These are phyloP conservation scores for Friedmanniomyces simplex DNA, from an alignment of 495 filamentous ascomycete species.

Conservation along the genomic window DNA sequence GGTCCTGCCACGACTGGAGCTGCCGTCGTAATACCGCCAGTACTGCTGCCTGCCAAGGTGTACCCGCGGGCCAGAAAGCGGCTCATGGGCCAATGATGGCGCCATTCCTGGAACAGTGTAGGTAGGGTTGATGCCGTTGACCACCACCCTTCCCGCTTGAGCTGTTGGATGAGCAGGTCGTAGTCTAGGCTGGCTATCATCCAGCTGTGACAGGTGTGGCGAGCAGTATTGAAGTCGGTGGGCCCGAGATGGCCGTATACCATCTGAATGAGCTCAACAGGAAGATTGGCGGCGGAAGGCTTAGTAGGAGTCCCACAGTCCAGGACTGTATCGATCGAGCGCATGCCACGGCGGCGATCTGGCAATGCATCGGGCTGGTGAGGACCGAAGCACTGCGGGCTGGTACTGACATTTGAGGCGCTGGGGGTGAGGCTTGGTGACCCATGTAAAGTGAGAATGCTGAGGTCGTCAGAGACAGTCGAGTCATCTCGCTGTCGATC, in stretches of 20 bases:
- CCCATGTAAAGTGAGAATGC: no score
- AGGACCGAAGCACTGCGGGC: no score
- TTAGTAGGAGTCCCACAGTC: neutral
- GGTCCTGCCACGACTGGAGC: slow-evolving; percentile 36
- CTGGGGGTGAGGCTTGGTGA: no score
- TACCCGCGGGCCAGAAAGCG: slow-evolving; percentile 53
- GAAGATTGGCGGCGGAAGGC: slow-evolving; percentile 28
- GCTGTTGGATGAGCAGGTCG: slow-evolving; percentile 42
- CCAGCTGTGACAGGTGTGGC: slow-evolving; percentile 57
- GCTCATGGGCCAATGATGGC: slow-evolving; percentile 46
- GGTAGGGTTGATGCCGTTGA: slow-evolving; percentile 36
- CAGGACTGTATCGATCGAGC: neutral
- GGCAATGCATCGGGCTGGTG: no score
- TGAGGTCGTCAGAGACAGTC: no score
- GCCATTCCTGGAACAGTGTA: slow-evolving; percentile 25
- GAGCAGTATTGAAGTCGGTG: slow-evolving; percentile 54
- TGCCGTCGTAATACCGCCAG: neutral
- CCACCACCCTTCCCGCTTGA: slow-evolving; percentile 53
- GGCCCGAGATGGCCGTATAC: slow-evolving; percentile 48
- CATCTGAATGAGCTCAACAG: slow-evolving; percentile 52
- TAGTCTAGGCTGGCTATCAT: slow-evolving; percentile 51
- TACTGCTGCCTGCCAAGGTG: slow-evolving; percentile 39
- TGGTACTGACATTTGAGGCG: no score
- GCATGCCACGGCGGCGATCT: no score
- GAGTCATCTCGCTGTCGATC: no score